A percentile compares a stretch with the other conserved stretches of the same genome.
phyloP scores from a whole-genome alignment of 768 basidiomycete species.

The Pleurotus cornucopiae region DNA sequence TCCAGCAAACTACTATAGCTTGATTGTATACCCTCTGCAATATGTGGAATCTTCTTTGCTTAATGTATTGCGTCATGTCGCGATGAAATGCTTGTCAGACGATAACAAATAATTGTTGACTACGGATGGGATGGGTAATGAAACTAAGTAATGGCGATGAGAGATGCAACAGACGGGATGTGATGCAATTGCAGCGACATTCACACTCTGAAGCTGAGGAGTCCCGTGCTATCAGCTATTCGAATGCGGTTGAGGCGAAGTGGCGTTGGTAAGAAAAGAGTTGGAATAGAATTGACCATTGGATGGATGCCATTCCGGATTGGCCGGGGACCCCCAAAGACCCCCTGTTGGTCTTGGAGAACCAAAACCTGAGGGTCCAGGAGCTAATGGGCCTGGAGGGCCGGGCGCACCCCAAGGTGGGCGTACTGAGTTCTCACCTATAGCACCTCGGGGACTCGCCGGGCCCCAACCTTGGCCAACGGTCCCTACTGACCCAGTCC shows the following conservation, averaged over 20 bases:
- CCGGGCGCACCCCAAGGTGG: constrained; percentile 44
- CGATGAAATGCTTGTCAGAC: constrained; percentile 3
- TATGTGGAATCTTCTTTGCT: constrained; percentile 2
- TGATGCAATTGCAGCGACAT: background rate
- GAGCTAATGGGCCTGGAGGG: constrained; percentile 26
- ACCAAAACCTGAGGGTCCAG: constrained; percentile 14
- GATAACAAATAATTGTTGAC: constrained; percentile 5
- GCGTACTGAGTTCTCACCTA: constrained; percentile 29
- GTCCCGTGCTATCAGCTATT: background rate
- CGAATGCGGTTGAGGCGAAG: constrained; percentile 43
- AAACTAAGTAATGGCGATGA: background rate
- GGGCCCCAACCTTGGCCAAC: constrained; percentile 49
- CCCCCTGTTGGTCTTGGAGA: constrained; percentile 19
- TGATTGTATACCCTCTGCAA: background rate
- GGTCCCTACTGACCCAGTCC: constrained; percentile 28
- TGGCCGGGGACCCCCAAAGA: constrained; percentile 33
- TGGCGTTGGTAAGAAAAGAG: constrained; percentile 41
- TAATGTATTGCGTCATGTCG: constrained; percentile 5
- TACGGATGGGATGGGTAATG: background rate
- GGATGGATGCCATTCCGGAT: constrained; percentile 48
- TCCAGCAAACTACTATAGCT: constrained; percentile 83
- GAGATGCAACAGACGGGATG: constrained; percentile 2
- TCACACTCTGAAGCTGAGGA: background rate
- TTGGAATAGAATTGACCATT: constrained; percentile 38
- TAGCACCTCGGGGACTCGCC: constrained; percentile 40